Evolutionary conservation across 768 basidiomycete genomes (phyloP), one percentile per base, ranked within the genome.

Genomic region (Collybia sordida): DNA sequence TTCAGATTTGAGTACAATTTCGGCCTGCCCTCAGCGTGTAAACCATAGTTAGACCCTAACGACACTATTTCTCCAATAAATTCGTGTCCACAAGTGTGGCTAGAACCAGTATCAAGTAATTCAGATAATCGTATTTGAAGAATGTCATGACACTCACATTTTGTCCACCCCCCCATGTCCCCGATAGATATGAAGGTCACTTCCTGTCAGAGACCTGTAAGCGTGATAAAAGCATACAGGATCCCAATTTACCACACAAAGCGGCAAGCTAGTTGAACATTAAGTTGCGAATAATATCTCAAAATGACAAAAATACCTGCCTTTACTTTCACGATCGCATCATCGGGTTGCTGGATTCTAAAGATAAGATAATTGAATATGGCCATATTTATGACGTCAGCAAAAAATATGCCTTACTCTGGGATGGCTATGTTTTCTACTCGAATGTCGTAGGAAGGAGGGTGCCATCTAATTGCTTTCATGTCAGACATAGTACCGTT

Each of bases 261-360:
- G 80, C 86, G 18, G 82, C 79, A 23, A 85, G 74, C 87, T 88
- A 46, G 31, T 27, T n/a, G 44, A 19, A 54, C 1, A 17, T 18
- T 27, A 38, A 25, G 19, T n/a, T 8, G 34, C 5, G 15, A 25
- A 34, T 9, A 40, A 34, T 17, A n/a, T 8, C n/a, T 41, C 22
- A 18, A 19, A 40, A 21, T 22, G 49, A 42, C 27, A 44, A 41
- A 49, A 8, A 41, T 42, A 58, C 74, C 45, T 53, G 83, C 89
- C 66, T 77, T 80, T 46, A 90, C 79, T 72, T 84, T 88, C 47
- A 91, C 77, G 39, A 92, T 87, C 1, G 80, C 89, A 70, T 90
- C 88, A 61, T 91, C 88, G 1, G 85, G 80, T 52, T 89, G 74
- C 50, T 81, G 72, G 41, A 91, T 82, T 50, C 88, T 54, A 15